Evolutionary conservation across 2,329 filamentous ascomycete genomes (phyloP).

Genomic region (Colletotrichum melonis): DNA sequence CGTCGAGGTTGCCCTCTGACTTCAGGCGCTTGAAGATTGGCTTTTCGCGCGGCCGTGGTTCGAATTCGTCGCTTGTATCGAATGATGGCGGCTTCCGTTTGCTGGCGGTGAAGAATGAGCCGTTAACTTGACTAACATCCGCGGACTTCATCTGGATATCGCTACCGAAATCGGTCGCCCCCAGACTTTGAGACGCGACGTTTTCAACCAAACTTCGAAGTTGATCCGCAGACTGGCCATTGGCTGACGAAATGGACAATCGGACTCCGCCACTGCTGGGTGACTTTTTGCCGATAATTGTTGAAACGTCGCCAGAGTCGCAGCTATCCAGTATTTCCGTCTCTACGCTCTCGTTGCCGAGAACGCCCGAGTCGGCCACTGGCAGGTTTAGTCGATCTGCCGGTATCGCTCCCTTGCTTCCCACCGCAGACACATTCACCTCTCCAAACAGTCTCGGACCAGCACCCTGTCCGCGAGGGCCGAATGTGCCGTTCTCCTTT

Average conservation of each 20-base stretch:
- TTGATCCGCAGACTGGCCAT: slow-evolving; percentile 58
- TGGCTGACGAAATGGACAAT: slow-evolving; percentile 41
- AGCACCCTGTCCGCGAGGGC: slow-evolving; percentile 53
- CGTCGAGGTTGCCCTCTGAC: slow-evolving; percentile 57
- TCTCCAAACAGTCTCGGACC: slow-evolving; percentile 64
- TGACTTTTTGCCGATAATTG: slow-evolving; percentile 20
- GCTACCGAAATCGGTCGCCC: slow-evolving; percentile 58
- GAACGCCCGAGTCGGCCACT: slow-evolving; percentile 41
- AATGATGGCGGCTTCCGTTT: slow-evolving; percentile 64
- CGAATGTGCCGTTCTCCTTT: slow-evolving; percentile 81
- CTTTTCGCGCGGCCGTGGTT: slow-evolving; percentile 47
- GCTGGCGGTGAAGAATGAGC: slow-evolving; percentile 59
- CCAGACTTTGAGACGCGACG: slow-evolving; percentile 67
- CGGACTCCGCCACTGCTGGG: slow-evolving; percentile 14
- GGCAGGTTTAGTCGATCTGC: slow-evolving; percentile 62
- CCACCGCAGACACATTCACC: slow-evolving; percentile 63
- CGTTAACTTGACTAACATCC: slow-evolving; percentile 35
- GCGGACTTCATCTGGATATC: slow-evolving; percentile 39
- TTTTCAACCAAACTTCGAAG: slow-evolving; percentile 63
- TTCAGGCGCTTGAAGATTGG: slow-evolving; percentile 67
- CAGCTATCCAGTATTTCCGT: slow-evolving; percentile 59
- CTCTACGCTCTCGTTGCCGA: slow-evolving; percentile 49
- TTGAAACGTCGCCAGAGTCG: slow-evolving; percentile 54
- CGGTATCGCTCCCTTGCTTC: slow-evolving; percentile 63
- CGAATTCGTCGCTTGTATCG: slow-evolving; percentile 65